Base-by-base conservation (phyloP, 331 rosid genomes). In the Saraca asoca region DNA sequence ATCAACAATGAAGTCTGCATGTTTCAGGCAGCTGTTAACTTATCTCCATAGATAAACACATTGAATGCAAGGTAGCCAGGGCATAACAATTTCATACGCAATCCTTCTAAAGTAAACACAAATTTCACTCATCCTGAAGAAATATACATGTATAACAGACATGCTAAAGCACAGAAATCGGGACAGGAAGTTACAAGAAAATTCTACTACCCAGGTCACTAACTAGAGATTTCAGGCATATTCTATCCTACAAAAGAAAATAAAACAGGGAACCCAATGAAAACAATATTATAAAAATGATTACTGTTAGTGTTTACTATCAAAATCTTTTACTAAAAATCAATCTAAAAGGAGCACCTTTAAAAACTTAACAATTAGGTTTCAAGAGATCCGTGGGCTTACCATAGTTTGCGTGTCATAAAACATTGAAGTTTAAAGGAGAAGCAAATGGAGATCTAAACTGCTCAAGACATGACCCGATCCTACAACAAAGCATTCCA, bases 1-100 rank as follows among this genome's bases (percentile, higher is more conserved):
- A 2, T 88, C 88, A 38, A 72, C 95, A 58, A 90, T 81, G 70
- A 94, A 94, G 53, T 79, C 99, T 94, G 89, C 78, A 75, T 58
- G 58, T 19, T 64, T 65, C 39, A 72, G 41, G 69, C 19, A 14
- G 49, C 37, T 17, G 33, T 75, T 67, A 77, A 48, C 48, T 56
- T 54, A 49, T 55, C 60, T 15, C 66, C 52, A 29, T 20, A 34
- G 5, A 42, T 66, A 51, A 29, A 60, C 43, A 24, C 13, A 15
- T 29, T 53, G 9, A 6, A 52, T 7, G 54, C 53, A 48, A 0
- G 4, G 17, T 14, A 56, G 46, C 7, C 43, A 14, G 38, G 41
- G 15, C 16, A 8, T 12, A 49, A 48, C 31, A 57, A 42, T 19
- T 51, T 66, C 13, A 10, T 29, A 43, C 19, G 19, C 60, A 43